These are phyloP conservation scores for Colletotrichum sp. DNA, from an alignment of 2,329 filamentous ascomycete species.

Conservation along the genomic window DNA sequence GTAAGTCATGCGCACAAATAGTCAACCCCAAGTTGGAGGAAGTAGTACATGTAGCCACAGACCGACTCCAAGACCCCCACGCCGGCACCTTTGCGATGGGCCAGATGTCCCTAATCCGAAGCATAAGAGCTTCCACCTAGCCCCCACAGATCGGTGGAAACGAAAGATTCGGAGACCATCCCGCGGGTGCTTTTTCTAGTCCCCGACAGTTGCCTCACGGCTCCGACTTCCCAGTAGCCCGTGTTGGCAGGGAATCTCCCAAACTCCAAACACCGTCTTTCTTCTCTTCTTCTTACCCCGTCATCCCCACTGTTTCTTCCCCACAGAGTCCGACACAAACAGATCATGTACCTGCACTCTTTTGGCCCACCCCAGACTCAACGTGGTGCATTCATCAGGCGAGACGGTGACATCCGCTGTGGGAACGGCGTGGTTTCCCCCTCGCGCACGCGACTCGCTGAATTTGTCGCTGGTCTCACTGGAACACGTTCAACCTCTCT, in stretches of 20 bases:
- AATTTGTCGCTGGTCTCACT: constrained; percentile 2
- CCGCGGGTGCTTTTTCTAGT: neutral
- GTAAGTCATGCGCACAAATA: constrained; percentile 1
- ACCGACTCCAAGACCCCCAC: constrained; percentile 9
- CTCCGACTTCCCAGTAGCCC: neutral
- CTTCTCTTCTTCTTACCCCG: neutral
- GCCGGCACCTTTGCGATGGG: neutral
- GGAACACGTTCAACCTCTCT: neutral
- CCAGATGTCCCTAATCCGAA: neutral
- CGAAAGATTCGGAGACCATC: neutral
- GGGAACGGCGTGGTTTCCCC: constrained; percentile 7
- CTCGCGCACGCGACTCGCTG: constrained; percentile 2
- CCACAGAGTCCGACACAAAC: constrained; percentile 3
- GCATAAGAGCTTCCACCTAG: neutral
- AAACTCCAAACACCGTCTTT: neutral
- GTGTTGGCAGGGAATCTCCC: neutral
- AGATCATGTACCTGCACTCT: constrained; percentile 5
- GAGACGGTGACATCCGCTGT: constrained; percentile 11
- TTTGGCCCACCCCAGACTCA: neutral
- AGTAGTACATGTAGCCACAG: neutral
- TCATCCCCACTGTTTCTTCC: constrained; percentile 14
- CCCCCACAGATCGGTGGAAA: constrained; percentile 12
- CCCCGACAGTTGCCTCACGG: neutral
- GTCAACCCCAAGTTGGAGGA: neutral
- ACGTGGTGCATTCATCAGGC: constrained; percentile 7